Conservation (phyloP, 1,284 basidiomycete genomes). For the Moesziomyces aphidis region DNA sequence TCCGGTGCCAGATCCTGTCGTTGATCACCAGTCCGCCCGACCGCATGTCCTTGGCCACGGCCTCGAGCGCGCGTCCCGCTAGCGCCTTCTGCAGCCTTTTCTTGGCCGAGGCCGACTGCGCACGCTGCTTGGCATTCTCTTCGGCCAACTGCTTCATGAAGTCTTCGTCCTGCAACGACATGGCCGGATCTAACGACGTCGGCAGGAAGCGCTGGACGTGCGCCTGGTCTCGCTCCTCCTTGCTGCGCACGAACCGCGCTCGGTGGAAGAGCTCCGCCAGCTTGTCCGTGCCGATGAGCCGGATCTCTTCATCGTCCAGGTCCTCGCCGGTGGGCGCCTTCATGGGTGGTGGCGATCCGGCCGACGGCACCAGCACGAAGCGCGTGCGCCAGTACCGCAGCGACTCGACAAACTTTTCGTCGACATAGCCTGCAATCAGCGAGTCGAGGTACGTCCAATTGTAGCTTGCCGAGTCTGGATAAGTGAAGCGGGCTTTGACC, state of each 20-base stretch:
- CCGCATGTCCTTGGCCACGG: constrained; percentile 60
- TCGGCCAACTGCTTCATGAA: constrained; percentile 60
- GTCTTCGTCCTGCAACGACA: constrained; percentile 60
- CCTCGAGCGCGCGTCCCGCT: constrained; percentile 28
- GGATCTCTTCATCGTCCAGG: constrained; percentile 83
- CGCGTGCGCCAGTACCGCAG: constrained; percentile 86
- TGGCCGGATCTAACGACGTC: constrained; percentile 64
- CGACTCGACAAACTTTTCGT: constrained; percentile 62
- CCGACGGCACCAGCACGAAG: constrained; percentile 91
- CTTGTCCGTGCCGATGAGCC: constrained; percentile 89
- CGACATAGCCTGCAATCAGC: constrained; percentile 67
- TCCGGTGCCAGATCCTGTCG: constrained; percentile 64
- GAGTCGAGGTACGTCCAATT: constrained; percentile 69
- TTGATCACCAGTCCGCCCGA: constrained; percentile 58
- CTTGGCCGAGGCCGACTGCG: constrained; percentile 32
- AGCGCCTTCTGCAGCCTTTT: constrained; percentile 41
- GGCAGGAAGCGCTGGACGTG: constrained; percentile 61
- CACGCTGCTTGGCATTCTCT: constrained; percentile 47
- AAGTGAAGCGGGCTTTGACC: constrained; percentile 79
- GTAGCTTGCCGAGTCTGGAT: constrained; percentile 76
- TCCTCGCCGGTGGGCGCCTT: constrained; percentile 61
- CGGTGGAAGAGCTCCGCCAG: constrained; percentile 82
- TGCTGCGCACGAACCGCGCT: constrained; percentile 44
- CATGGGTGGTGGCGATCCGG: constrained; percentile 75
- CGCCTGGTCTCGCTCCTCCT: constrained; percentile 34